Base-by-base conservation (phyloP, 164 flowering plant species). In the Taxillus chinensis region DNA sequence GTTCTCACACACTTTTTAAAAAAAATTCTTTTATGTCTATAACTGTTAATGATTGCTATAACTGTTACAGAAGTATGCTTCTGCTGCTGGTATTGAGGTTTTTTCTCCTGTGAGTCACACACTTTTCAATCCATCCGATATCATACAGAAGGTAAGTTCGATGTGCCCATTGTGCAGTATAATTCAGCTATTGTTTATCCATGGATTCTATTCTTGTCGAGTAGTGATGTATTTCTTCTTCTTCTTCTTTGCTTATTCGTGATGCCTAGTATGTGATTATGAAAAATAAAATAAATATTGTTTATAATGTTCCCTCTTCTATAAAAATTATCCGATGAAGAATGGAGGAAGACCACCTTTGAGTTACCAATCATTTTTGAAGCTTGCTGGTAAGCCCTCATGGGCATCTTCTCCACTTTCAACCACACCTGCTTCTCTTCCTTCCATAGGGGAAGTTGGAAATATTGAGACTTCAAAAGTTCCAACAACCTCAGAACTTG, bases 101-200 rank as follows among this genome's bases (percentile, higher is more conserved):
- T 88, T 80, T 69, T 80, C 89, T 62, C 98, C 97, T 37, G 95
- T 92, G 64, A 92, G 96, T 62, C 98, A 92, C 71, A 92, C 98
- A 6, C 85, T 92, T 7, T 90, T 86, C 68, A 73, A 84, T 73
- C 96, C 96, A 62, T 80, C 77, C 64, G 92, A 84, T 56, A 81
- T 92, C 52, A 83, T 92, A 58, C 62, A 71, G 41, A 88, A 81
- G 91, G 97, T 86, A 65, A 16, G 66, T 54, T 65, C 7, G 14
- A 37, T 37, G 17, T 41, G 27, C 27, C 62, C 42, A 39, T 2
- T 61, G 52, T 56, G 12, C 27, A 27, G 27, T 39, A 37, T 14
- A 12, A 46, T 46, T 39, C 37, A 46, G 17, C 49, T 14, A 15
- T 43, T 50, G 4, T 11, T 15, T 39, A 41, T 2, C 9, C 3